Evolutionary conservation across 306 rosid genomes (phyloP), one percentile per base, ranked within the genome.

Genomic region (Mucuna pruriens): DNA sequence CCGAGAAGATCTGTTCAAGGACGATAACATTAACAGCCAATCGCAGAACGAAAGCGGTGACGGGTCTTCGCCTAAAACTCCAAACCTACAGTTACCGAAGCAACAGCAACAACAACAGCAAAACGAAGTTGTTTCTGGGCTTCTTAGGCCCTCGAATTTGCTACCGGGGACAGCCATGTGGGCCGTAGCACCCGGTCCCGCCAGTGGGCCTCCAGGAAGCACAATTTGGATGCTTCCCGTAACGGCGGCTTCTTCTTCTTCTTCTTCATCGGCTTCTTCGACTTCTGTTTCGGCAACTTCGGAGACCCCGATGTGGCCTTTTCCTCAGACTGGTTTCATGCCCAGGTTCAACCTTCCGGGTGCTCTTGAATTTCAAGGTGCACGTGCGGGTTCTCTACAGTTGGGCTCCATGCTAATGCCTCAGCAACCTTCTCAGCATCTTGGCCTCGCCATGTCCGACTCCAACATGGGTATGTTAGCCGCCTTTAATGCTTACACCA

Each of bases 201-300:
- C 82, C 1, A 91, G 90, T 2, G 80, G 86, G 6, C 86, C 91
- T 3, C 60, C 93, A 1, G 91, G 94, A 3, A 94, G 84, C 87
- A 85, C 98, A 52, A 90, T 94, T 40, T 94, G 98, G 98, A 94
- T 94, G 98, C 83, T 94, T 3, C 98, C 92, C 0, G 94, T 91
- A 0, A 74, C 84, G 0, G 83, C 92, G 1, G n/a, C 31, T 2
- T 6, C 66, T 22, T 55, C 92, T 2, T 22, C 71, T 2, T 6
- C 52, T 10, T 8, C 67, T 60, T 7, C 92, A 2, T 6, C 74
- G 0, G 45, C 45, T 6, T 23, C 94, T 12, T 12, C 68, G 0
- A 7, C 13, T 63, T 38, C 71, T 0, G 23, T 91, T 2, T n/a
- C 70, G 1, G 85, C 89, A 12, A 72, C 75, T 6, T 49, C 91